These are phyloP conservation scores for Candida ficus DNA, from an alignment of 805 yeast genomes.

Conservation along the genomic window DNA sequence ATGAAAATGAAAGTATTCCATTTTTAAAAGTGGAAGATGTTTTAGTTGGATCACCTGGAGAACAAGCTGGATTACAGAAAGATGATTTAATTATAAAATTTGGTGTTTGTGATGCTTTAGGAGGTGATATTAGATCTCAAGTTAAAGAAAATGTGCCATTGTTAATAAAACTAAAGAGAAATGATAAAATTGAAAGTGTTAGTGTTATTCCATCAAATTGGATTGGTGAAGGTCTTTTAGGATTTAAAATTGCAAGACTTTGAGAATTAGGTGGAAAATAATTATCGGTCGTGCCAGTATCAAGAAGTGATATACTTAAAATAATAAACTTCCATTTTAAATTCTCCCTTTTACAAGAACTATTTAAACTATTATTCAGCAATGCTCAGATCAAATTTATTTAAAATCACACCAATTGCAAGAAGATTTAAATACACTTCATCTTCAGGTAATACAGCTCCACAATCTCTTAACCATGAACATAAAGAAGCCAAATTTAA, in stretches of 20 bases:
- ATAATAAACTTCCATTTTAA: too few relatives aligned
- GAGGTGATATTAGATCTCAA: too few relatives aligned
- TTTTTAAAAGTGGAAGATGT: constrained; percentile 32
- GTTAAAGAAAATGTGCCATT: too few relatives aligned
- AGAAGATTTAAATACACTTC: constrained; percentile 1
- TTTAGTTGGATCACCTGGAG: constrained; percentile 45
- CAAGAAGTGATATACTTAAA: too few relatives aligned
- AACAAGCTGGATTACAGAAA: constrained; percentile 41
- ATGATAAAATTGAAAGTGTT: background rate
- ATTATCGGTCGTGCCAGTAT: too few relatives aligned
- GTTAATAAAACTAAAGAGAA: too few relatives aligned
- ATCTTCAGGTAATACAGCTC: constrained; percentile 1
- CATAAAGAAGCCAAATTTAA: constrained; percentile 2
- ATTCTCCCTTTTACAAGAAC: too few relatives aligned
- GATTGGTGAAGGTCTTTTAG: background rate
- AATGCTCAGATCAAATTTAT: background rate
- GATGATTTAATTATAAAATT: constrained; percentile 43
- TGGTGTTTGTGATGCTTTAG: constrained; percentile 49
- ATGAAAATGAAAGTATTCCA: constrained; percentile 27
- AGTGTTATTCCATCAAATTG: background rate
- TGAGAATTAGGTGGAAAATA: too few relatives aligned
- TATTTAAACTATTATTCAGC: too few relatives aligned
- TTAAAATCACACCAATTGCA: background rate
- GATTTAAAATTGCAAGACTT: background rate
- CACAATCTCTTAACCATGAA: background rate